Percentiles rank a stretch among this genome's conserved stretches.
These are phyloP conservation scores for Colletotrichum ledebouriae DNA, from an alignment of 2,329 filamentous ascomycete species.

Conservation along the genomic window DNA sequence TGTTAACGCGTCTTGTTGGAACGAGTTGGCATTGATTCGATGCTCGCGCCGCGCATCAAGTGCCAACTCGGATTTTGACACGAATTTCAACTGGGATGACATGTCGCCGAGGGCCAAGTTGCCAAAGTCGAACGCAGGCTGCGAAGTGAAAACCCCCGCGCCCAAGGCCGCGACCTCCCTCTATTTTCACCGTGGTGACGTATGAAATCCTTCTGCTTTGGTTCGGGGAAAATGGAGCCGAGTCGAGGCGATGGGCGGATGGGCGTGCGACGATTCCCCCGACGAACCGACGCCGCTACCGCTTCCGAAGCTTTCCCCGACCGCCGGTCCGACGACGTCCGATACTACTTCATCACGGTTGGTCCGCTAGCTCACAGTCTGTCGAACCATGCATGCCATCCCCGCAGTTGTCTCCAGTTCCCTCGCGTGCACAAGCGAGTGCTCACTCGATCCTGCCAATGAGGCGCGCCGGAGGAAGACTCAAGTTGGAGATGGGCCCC, in stretches of 20 bases:
- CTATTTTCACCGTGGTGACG: conserved; percentile 24
- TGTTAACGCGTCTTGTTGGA: conserved; percentile 39
- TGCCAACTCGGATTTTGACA: conserved; percentile 25
- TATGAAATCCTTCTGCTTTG: conserved; percentile 9
- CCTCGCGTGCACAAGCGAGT: conserved; percentile 27
- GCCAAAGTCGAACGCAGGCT: background rate
- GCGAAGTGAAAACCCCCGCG: background rate
- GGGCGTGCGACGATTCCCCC: conserved; percentile 34
- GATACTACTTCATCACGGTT: background rate
- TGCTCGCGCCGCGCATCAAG: conserved; percentile 36
- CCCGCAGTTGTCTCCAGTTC: conserved; percentile 27
- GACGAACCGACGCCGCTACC: conserved; percentile 16
- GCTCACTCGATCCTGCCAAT: conserved; percentile 22
- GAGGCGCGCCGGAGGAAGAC: background rate
- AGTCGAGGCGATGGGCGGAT: conserved; percentile 12
- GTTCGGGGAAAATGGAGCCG: conserved; percentile 34
- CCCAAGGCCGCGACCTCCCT: background rate
- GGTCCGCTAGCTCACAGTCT: background rate
- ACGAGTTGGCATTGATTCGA: conserved; percentile 39
- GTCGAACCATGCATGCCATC: conserved; percentile 21
- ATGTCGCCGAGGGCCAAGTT: background rate
- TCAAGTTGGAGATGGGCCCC: background rate
- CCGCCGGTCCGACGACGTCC: conserved; percentile 20
- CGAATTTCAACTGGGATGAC: conserved; percentile 8
- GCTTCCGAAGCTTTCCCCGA: conserved; percentile 32